Base-by-base conservation (phyloP, 2,329 filamentous ascomycete genomes). In the Aspergillus floridensis region DNA sequence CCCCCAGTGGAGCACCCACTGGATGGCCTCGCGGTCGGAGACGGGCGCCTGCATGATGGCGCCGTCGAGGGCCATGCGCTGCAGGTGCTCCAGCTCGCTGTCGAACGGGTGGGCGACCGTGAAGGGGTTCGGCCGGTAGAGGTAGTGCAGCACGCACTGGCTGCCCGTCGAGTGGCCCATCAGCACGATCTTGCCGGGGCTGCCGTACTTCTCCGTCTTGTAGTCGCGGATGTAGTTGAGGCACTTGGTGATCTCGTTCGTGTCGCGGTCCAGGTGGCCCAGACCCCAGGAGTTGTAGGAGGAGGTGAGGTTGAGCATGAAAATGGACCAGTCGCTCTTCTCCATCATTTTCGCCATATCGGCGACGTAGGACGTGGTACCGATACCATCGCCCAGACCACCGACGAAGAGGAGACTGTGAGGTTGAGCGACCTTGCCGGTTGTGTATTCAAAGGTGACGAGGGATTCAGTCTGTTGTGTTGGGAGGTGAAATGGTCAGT, bases 31-130 rank as follows among this genome's bases (percentile, higher is more conserved):
- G 19, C 91, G 82, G 72, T 96, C 92, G 1, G 86, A 91, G 2
- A 93, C 88, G 0, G 90, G 87, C 0, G 88, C 91, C 72, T 96
- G 92, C 60, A 96, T 78, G 38, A 96, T 88, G 38, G 87, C 87
- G 16, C 89, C 92, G 61, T 93, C 86, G 1, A 96, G 77, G 0
- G 60, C 77, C 0, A 84, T 81, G 12, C 83, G 77, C 49, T 76
- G 75, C 2, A 75, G 60, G 50, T 78, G 69, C 47, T 70, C 60
- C 5, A 74, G 62, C 4, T 58, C 59, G 0, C 65, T 50, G 56
- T 76, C 72, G 35, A 74, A 74, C 2, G 67, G 52, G 50, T 75
- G 31, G 62, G 64, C 19, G 65, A 60, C 38, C 22, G 68, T 69
- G 67, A 74, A 66, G 2, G 76, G 79, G 59, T 80, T 81, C 3